Evolutionary conservation across 2,329 filamentous ascomycete genomes (phyloP), one percentile per base, ranked within the genome.

Genomic region (Aspergillus phoenicis): DNA sequence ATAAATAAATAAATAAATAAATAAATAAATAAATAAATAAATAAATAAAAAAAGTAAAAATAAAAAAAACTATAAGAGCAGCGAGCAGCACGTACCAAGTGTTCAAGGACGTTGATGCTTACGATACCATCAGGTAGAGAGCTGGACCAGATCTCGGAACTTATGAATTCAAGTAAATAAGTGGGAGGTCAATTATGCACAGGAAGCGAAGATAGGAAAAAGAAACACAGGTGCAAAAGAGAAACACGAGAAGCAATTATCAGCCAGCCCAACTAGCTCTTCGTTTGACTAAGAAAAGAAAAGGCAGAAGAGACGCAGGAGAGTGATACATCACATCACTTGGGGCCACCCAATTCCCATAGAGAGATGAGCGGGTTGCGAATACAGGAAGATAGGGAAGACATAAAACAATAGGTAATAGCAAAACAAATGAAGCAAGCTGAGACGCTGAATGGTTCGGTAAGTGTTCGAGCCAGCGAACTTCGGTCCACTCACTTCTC

Each of bases 341-440:
- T 10, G 13, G 20, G 15, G 41, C 41, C 41, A 20, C 41, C 10
- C 8, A 13, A 13, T 22, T 45, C 22, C 41, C 41, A 13, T 11
- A 10, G 13, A 45, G 41, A 45, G 10, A 20, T 13, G 41, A 24
- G 20, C 41, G 22, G 20, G 5, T 24, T 45, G 41, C 4, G 22
- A 22, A 45, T 24, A 45, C 41, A 45, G 20, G 20, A 10, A 49
- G 24, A 49, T 53, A 55, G 43, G 28, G 53, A 62, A 53, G 55
- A 57, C 43, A 60, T 57, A 55, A 38, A 49, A 11, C 2, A 33
- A 33, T 2, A 13, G 4, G 30, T 36, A 26, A 28, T n/a, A 49
- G 28, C 52, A 38, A 52, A 60, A 53, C 28, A 41, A 55, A 15
- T 58, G 22, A 26, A 43, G 33, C 36, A 33, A 3, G 38, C 20